phyloP scores from a whole-genome alignment of 2,329 filamentous ascomycete species.

The Cryphonectria japonica region DNA sequence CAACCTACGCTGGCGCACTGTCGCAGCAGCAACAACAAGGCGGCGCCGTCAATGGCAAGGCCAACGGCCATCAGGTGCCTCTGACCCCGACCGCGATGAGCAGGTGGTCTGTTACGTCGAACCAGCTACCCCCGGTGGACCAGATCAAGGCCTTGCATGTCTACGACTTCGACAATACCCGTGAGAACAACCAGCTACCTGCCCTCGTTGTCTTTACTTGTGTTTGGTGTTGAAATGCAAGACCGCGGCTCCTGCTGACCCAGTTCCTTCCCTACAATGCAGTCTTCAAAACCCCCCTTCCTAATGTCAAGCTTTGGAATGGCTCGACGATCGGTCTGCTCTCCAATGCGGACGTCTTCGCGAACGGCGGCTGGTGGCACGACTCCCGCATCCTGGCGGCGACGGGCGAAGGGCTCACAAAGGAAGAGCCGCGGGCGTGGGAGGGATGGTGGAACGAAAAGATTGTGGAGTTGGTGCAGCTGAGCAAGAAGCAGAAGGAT shows the following conservation, averaged over 20 bases:
- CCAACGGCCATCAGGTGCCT: conserved; percentile 21
- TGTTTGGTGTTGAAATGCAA: not conserved
- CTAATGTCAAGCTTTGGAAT: conserved; percentile 88
- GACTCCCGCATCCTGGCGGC: conserved; percentile 83
- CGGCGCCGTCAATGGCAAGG: conserved; percentile 4
- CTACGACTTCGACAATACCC: conserved; percentile 97
- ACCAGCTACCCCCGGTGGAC: conserved; percentile 46
- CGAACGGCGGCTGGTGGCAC: conserved; percentile 96
- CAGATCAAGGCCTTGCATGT: conserved; percentile 82
- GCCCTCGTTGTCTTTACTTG: not conserved
- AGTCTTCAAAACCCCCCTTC: conserved; percentile 91
- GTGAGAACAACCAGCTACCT: conserved; percentile 52
- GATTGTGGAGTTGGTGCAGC: conserved; percentile 76
- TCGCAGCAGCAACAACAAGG: conserved; percentile 17
- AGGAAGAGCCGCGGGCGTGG: conserved; percentile 85
- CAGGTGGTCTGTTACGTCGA: conserved; percentile 29
- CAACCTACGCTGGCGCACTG: conserved; percentile 26
- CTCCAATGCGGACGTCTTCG: conserved; percentile 74
- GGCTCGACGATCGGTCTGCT: conserved; percentile 76
- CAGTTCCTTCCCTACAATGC: conserved; percentile 24
- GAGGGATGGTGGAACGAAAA: conserved; percentile 96
- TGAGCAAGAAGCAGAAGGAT: conserved; percentile 84
- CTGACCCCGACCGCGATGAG: conserved; percentile 29
- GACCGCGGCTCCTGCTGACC: conserved; percentile 19
- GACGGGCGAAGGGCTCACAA: conserved; percentile 80